phyloP scores from a whole-genome alignment of 1,284 basidiomycete species.

The Erythrobasidium hasegawianum region DNA sequence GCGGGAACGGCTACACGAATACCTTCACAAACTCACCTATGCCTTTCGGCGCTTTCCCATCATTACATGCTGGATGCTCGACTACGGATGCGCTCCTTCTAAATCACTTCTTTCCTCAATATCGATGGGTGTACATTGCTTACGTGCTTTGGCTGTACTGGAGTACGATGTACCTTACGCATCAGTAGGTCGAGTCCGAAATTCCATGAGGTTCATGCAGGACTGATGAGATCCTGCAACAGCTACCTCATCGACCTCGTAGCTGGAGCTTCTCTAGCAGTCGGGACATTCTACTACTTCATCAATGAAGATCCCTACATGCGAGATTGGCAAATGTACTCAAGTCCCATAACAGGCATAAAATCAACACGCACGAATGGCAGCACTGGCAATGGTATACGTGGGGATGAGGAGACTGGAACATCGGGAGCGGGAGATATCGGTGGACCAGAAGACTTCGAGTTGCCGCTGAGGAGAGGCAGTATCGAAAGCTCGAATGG shows the following conservation, averaged over 20 bases:
- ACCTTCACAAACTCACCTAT: constrained; percentile 87
- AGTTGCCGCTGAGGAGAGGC: not conserved
- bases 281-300: constrained; percentile 80
- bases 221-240: not conserved
- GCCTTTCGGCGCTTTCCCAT: constrained; percentile 95
- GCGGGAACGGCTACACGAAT: constrained; percentile 69
- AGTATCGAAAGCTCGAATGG: too few species aligned
- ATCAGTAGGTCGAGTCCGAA: constrained; percentile 57
- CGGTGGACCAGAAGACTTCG: constrained; percentile 1
- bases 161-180: constrained; percentile 97
- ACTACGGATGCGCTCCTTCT: constrained; percentile 92
- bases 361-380: not conserved
- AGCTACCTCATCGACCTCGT: constrained; percentile 92
- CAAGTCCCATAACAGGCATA: not conserved
- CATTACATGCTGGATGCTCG: constrained; percentile 82
- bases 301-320: constrained; percentile 64
- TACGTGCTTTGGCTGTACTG: constrained; percentile 90
- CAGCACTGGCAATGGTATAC: not conserved
- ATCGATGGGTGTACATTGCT: constrained; percentile 56
- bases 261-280: constrained; percentile 84
- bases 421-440: not conserved
- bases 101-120: constrained; percentile 84
- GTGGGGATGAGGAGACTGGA: not conserved
- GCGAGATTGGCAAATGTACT: constrained; percentile 31
- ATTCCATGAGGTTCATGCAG: not conserved